These are phyloP conservation scores for Sclerotinia trifoliorum DNA, from an alignment of 2,329 filamentous ascomycete species.

Conservation along the genomic window DNA sequence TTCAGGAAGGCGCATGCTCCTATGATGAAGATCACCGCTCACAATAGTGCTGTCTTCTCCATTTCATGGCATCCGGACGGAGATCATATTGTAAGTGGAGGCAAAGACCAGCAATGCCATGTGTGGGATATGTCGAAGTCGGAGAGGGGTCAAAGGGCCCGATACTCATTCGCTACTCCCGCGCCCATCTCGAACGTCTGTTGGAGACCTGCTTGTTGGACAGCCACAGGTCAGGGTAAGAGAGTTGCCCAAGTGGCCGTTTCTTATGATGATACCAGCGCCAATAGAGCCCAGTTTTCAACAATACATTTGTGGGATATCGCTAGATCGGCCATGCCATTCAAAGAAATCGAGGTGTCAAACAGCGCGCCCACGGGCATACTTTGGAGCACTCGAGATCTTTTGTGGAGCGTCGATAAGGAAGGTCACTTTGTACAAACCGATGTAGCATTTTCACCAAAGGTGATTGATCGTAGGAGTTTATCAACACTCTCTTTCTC, in stretches of 20 bases:
- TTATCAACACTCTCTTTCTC: slow-evolving; percentile 62
- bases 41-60: slow-evolving; percentile 58
- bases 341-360: slow-evolving; percentile 63
- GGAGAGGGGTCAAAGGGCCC: slow-evolving; percentile 63
- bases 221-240: slow-evolving; percentile 59
- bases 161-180: slow-evolving; percentile 60
- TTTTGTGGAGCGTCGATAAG: slow-evolving; percentile 64
- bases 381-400: slow-evolving; percentile 63
- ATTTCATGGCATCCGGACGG: slow-evolving; percentile 69
- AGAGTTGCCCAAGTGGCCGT: slow-evolving; percentile 62
- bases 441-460: slow-evolving; percentile 62
- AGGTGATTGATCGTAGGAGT: slow-evolving; percentile 60
- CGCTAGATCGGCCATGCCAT: slow-evolving; percentile 64
- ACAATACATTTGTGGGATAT: slow-evolving; percentile 67
- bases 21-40: slow-evolving; percentile 58
- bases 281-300: slow-evolving; percentile 55
- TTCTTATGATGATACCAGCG: slow-evolving; percentile 57
- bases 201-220: slow-evolving; percentile 66
- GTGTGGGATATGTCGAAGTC: slow-evolving; percentile 63
- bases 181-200: slow-evolving; percentile 58
- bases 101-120: slow-evolving; percentile 59
- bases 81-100: slow-evolving; percentile 62
- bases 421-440: slow-evolving; percentile 64
- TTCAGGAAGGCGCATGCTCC: slow-evolving; percentile 54
- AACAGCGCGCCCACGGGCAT: slow-evolving; percentile 56